phyloP scores from a whole-genome alignment of 2,329 filamentous ascomycete genomes.

The Aspergillus persii region DNA sequence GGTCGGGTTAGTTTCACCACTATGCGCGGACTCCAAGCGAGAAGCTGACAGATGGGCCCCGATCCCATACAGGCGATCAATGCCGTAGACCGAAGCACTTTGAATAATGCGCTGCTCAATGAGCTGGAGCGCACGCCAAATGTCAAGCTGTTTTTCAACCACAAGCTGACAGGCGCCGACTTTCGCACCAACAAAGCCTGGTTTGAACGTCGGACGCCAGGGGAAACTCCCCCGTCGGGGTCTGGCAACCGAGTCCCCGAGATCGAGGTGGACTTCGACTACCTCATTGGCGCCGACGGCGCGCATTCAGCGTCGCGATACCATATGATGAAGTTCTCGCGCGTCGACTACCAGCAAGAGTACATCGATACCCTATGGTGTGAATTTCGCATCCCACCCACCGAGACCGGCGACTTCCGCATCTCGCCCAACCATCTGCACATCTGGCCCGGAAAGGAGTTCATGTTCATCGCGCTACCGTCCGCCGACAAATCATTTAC shows the following conservation, averaged over 20 bases:
- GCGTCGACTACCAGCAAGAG: constrained; percentile 87
- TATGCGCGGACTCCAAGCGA: too few species aligned
- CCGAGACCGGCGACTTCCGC: constrained; percentile 57
- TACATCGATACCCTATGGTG: constrained; percentile 98
- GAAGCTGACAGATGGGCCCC: constrained; percentile 1
- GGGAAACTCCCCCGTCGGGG: constrained; percentile 29
- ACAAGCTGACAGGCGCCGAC: constrained; percentile 88
- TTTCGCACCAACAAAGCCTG: constrained; percentile 77
- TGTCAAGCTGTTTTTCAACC: constrained; percentile 86
- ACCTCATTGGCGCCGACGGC: constrained; percentile 91
- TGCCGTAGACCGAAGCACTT: constrained; percentile 76
- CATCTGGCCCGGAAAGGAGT: constrained; percentile 91
- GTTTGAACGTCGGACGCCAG: constrained; percentile 64
- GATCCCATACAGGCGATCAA: constrained; percentile 64
- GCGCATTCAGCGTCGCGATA: constrained; percentile 89
- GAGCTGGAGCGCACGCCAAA: constrained; percentile 81
- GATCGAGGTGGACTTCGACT: constrained; percentile 82
- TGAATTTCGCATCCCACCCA: constrained; percentile 77
- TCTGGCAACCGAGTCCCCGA: constrained; percentile 57
- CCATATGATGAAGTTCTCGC: constrained; percentile 92
- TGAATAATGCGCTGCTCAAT: constrained; percentile 83
- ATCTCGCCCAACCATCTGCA: constrained; percentile 93
- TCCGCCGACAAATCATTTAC: constrained; percentile 87
- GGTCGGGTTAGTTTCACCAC: constrained; percentile 63
- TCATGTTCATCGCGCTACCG: constrained; percentile 98